These are phyloP conservation scores for Ceratocystis harringtonii DNA, from an alignment of 2,329 filamentous ascomycete genomes.

Conservation along the genomic window DNA sequence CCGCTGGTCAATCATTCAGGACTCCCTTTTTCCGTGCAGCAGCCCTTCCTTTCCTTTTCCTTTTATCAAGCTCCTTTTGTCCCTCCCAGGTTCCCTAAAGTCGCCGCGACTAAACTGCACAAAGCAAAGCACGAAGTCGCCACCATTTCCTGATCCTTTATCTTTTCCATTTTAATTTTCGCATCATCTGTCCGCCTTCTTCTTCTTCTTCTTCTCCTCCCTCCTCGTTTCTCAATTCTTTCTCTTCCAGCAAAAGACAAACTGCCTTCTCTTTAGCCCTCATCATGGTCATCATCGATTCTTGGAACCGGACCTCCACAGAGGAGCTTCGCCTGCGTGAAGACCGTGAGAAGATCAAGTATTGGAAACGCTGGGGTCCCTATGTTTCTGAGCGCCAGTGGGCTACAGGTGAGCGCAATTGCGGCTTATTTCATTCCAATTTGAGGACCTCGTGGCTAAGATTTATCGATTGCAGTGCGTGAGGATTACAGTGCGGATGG, in stretches of 20 bases:
- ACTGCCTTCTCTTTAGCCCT: slow-evolving; percentile 3
- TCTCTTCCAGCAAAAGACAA: not conserved
- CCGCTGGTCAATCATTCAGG: not conserved
- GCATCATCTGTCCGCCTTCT: not conserved
- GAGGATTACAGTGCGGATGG: slow-evolving; percentile 85
- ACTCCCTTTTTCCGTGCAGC: slow-evolving; percentile 1
- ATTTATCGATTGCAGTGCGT: slow-evolving; percentile 42
- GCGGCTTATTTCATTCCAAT: not conserved
- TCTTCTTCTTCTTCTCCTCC: not conserved
- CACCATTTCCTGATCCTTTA: not conserved
- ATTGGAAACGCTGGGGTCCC: slow-evolving; percentile 98
- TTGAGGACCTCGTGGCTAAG: slow-evolving; percentile 18
- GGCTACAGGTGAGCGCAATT: slow-evolving; percentile 57
- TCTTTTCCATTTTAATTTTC: not conserved
- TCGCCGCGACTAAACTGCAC: not conserved
- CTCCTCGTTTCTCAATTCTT: not conserved
- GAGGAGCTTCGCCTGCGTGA: slow-evolving; percentile 84
- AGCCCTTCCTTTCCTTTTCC: not conserved
- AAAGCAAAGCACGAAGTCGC: not conserved
- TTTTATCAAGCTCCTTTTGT: not conserved
- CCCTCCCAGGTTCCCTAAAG: not conserved
- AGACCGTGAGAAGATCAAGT: slow-evolving; percentile 67
- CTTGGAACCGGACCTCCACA: slow-evolving; percentile 71
- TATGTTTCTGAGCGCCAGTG: slow-evolving; percentile 91
- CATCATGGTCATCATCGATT: slow-evolving; percentile 77